These are phyloP conservation scores for Sugiyamaella paludigena DNA, from an alignment of 1,139 yeast species.

Conservation along the genomic window DNA sequence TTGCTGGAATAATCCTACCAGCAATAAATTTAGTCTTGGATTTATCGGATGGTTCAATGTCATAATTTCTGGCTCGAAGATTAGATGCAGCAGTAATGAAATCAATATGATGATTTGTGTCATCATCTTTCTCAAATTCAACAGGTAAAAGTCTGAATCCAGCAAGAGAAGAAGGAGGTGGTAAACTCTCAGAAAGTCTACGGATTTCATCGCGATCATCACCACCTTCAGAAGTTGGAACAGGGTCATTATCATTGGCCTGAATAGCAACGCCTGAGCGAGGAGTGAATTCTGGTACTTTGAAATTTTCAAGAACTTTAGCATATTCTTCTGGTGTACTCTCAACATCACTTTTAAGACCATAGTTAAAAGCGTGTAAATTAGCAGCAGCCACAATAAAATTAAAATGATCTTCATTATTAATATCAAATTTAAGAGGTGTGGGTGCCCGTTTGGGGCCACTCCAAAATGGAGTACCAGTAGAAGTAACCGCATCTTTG, in stretches of 20 bases:
- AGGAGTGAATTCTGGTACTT: slow-evolving; percentile 69
- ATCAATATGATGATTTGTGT: slow-evolving; percentile 91
- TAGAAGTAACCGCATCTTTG: slow-evolving; percentile 82
- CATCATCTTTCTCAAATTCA: slow-evolving; percentile 97
- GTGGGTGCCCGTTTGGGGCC: slow-evolving; percentile 97
- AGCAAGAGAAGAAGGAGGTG: slow-evolving; percentile 84
- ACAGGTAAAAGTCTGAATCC: slow-evolving; percentile 84
- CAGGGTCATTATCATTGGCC: slow-evolving; percentile 64
- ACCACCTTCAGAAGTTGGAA: slow-evolving; percentile 34
- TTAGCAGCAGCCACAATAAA: slow-evolving; percentile 89
- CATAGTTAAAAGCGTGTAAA: slow-evolving; percentile 85
- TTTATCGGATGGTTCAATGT: slow-evolving; percentile 58
- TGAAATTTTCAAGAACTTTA: slow-evolving; percentile 50
- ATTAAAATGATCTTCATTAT: slow-evolving; percentile 73
- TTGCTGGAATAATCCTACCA: slow-evolving; percentile 96
- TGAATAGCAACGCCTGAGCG: slow-evolving; percentile 76
- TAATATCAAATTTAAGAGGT: slow-evolving; percentile 72
- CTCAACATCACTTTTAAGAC: slow-evolving; percentile 45
- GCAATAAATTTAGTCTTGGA: slow-evolving; percentile 72
- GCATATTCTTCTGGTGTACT: slow-evolving; percentile 41
- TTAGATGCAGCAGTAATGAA: slow-evolving; percentile 97
- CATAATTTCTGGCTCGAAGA: slow-evolving; percentile 89
- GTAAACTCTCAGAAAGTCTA: slow-evolving; percentile 70
- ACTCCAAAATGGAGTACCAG: slow-evolving; percentile 95
- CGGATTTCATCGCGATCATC: slow-evolving; percentile 51